Base-by-base conservation (phyloP, 495 filamentous ascomycete species). In the Talaromyces wortmannii region DNA sequence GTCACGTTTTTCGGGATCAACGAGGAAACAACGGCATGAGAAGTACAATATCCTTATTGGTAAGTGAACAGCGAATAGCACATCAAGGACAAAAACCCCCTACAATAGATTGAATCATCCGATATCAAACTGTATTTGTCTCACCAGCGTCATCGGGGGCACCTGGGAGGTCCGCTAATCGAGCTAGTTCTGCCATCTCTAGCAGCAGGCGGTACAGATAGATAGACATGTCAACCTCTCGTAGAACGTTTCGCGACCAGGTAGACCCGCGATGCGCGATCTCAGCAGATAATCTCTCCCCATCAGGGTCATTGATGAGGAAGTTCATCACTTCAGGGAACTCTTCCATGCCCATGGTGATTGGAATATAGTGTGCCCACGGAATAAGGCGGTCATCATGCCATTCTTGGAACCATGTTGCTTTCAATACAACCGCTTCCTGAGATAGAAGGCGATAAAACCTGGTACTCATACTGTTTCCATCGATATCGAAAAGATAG, bases 351-450 rank as follows among this genome's bases (percentile, higher is more conserved):
- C 62, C 61, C 50, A 70, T 63, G 42, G 68, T 77, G 45, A 78
- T 63, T 0, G 75, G 77, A 31, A 83, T 67, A 50, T 75, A 83
- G 57, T 82, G 80, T 12, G 78, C 63, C 80, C 81, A 83, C 0
- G 80, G 76, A 12, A 74, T 44, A 16, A 83, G 66, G 6, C 79
- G 68, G 8, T 79, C 76, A 51, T 81, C 78, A 55, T 82, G 81
- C 81, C 79, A 83, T 62, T 84, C 81, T n/a, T 70, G 63, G 12
- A 81, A 66, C 4, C 80, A 47, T 0, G 71, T 80, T 53, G 75
- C 67, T 55, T 80, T 82, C 17, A 84, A 56, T 3, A 70, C 69
- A 1, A 63, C 58, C 15, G 66, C 67, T 11, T 64, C 60, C 0
- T 69, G 75, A 6, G 71, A 67, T 4, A 83, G 65, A 6, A 83